Percentiles rank a stretch among this genome's conserved stretches.
Evolutionary conservation across 2,329 filamentous ascomycete genomes (phyloP).

Genomic region (Coniella vitis): DNA sequence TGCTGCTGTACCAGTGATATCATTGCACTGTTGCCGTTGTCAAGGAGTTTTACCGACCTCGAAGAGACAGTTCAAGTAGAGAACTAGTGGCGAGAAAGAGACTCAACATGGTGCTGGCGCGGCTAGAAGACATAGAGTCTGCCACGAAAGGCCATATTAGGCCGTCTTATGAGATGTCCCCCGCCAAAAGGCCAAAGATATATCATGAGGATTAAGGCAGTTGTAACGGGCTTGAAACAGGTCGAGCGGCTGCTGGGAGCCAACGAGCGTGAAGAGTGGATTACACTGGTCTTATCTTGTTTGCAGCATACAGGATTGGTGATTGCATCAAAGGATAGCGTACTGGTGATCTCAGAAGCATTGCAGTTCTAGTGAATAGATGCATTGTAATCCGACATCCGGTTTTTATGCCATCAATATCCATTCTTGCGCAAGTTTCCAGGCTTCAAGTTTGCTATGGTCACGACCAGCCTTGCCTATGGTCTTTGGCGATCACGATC

Average conservation of each 20-base stretch:
- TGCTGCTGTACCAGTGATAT: conserved; percentile 53
- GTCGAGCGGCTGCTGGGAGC: not conserved
- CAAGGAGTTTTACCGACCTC: conserved; percentile 47
- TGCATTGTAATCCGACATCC: no score
- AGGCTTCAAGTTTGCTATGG: no score
- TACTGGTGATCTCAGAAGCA: not conserved
- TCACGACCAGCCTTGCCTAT: not conserved
- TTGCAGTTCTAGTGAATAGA: no score
- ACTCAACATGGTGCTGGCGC: conserved; percentile 39
- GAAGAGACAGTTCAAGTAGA: conserved; percentile 37
- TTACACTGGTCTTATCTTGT: no score
- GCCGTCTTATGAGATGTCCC: conserved; percentile 35
- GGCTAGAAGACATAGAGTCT: conserved; percentile 36
- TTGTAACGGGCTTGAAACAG: not conserved
- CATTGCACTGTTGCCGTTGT: conserved; percentile 47
- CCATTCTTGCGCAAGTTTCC: no score
- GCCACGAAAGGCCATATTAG: conserved; percentile 26
- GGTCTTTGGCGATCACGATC: no score
- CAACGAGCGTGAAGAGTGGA: not conserved
- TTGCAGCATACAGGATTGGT: not conserved
- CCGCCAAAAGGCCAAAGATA: conserved; percentile 37
- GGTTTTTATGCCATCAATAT: no score
- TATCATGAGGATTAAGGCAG: conserved; percentile 13
- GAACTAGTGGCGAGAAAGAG: conserved; percentile 48
- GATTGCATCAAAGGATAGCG: not conserved